phyloP scores from a whole-genome alignment of 345 rosid species.

The Melaleuca quinquenervia region DNA sequence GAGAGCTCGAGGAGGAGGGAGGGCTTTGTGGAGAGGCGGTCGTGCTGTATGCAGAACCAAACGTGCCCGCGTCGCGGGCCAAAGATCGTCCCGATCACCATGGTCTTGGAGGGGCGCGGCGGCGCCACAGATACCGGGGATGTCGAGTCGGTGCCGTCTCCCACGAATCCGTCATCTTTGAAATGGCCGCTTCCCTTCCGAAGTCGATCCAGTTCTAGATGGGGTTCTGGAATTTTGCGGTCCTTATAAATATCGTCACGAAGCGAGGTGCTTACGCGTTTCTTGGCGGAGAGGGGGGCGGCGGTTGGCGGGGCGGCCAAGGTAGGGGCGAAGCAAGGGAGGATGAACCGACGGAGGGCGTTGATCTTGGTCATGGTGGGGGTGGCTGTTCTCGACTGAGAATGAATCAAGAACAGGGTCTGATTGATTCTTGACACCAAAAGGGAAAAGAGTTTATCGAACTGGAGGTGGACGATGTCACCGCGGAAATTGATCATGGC shows the following conservation, averaged over 20 bases:
- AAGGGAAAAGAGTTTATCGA: background rate
- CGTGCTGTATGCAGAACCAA: conserved; percentile 78
- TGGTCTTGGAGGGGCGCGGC: conserved; percentile 60
- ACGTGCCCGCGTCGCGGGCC: conserved; percentile 77
- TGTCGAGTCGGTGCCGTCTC: background rate
- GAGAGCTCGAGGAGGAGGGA: conserved; percentile 70
- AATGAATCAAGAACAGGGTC: background rate
- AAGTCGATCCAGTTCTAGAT: conserved; percentile 12
- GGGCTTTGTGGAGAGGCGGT: conserved; percentile 67
- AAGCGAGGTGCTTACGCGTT: conserved; percentile 68
- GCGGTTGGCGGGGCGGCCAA: conserved; percentile 10
- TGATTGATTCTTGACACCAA: background rate
- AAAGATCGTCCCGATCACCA: conserved; percentile 78
- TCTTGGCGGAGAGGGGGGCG: conserved; percentile 23
- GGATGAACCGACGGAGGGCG: conserved; percentile 64
- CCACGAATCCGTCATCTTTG: background rate
- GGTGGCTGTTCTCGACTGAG: background rate
- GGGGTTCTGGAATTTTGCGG: background rate
- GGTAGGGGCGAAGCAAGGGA: conserved; percentile 51
- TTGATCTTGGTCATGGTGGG: conserved; percentile 18
- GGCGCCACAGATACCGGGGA: conserved; percentile 4
- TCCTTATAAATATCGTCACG: conserved; percentile 34
- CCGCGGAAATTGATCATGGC: background rate
- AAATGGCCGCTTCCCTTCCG: background rate
- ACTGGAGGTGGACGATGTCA: background rate